Base-by-base conservation (phyloP, 371 early-diverging fungal species). In the Mortierella sp. region DNA sequence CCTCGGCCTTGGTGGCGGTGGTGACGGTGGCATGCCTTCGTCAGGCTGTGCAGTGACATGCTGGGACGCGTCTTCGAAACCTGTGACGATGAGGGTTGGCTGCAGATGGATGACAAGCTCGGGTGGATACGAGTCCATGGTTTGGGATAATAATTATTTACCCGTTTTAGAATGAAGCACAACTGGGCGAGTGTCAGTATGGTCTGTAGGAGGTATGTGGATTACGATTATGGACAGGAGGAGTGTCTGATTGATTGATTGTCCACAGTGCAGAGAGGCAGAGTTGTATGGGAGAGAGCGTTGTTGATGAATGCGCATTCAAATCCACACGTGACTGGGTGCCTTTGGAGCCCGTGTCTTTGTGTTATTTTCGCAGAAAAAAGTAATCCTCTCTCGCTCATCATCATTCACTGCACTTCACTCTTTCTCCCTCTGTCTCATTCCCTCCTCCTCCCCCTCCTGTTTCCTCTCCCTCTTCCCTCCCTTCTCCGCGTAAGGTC, bases 41-140 rank as follows among this genome's bases (percentile, higher is more conserved):
- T 12, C 31, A 51, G 4, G 43, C 48, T 49, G 6, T 50, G 49
- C 41, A 24, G n/a, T 44, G 27, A 27, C 58, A 37, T 72, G 67
- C 21, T 64, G 59, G 6, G 72, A 51, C 50, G 79, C 50, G 55
- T 69, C 64, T 32, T 80, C 78, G 19, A 93, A 79, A 6, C 92
- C 92, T 24, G 87, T 82, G 31, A 90, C 81, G 19, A 85, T 87
- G 64, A 93, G 64, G 19, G 91, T 85, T 65, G 93, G 91, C 32
- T 90, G 86, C 59, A 90, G 90, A 79, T 93, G 93, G 56, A 87
- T 82, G 47, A 90, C 72, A 72, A 86, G 89, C 68, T 90, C 92
- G 41, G 83, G 64, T 19, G 93, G 92, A 64, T 90, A 91, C 2
- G 85, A 66, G 64, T 91, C 86, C 92, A 91, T 87, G 61, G 37